Conservation (phyloP, 192 early-diverging fungal species). For the Linnemannia hyalina region DNA sequence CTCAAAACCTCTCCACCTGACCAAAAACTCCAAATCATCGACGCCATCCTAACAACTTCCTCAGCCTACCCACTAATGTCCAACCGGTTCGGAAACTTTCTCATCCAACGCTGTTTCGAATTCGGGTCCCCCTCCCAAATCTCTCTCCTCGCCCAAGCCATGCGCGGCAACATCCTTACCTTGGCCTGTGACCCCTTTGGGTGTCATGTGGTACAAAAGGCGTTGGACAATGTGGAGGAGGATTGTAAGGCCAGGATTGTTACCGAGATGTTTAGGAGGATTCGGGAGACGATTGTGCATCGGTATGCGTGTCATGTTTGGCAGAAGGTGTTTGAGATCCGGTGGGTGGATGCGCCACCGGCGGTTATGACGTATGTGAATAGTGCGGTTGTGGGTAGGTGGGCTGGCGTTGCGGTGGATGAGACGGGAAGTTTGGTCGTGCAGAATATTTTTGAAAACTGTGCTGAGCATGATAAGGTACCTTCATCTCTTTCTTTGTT, state of each 20-base stretch:
- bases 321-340: constrained; percentile 84
- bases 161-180: constrained; percentile 72
- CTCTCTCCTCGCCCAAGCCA: constrained; percentile 64
- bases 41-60: constrained; percentile 58
- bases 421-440: constrained; percentile 84
- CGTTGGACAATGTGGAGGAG: constrained; percentile 75
- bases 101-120: constrained; percentile 80
- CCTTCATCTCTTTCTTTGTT: background rate
- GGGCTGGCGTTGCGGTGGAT: constrained; percentile 78
- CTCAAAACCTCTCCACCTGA: constrained; percentile 68
- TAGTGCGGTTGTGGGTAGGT: constrained; percentile 67
- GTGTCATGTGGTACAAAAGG: constrained; percentile 85
- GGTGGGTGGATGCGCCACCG: constrained; percentile 64
- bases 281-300: constrained; percentile 81
- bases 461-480: constrained; percentile 73
- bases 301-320: constrained; percentile 85
- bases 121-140: constrained; percentile 72
- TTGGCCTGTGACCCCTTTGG: constrained; percentile 82
- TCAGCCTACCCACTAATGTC: constrained; percentile 73
- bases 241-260: constrained; percentile 69
- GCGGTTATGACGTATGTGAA: constrained; percentile 74
- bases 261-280: constrained; percentile 70
- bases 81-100: constrained; percentile 85
- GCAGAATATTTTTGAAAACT: constrained; percentile 85
- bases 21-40: constrained; percentile 70